Evolutionary conservation across 192 early-diverging fungal genomes (phyloP), one percentile per base, ranked within the genome.

Genomic region (Mortierella alpina): DNA sequence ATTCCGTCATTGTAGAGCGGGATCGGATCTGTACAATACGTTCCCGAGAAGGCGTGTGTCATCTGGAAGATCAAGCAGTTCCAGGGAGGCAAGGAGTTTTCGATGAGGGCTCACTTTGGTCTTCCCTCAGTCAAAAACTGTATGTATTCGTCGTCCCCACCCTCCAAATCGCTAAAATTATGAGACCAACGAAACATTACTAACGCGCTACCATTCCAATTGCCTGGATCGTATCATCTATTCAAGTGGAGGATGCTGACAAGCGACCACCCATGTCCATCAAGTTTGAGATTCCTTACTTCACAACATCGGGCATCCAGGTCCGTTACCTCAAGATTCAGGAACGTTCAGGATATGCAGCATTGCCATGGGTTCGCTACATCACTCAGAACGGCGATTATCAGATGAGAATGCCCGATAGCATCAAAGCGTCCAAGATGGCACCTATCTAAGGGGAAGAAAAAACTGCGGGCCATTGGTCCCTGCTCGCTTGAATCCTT

Each of bases 21-120:
- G 18, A 92, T 96, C 70, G 98, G 98, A 0, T 91, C 91, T 10
- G 97, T 95, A 52, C 85, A 89, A 69, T 99, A 99, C 70, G 92
- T 90, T n/a, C 98, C 97, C 10, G 98, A 99, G 75, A 93, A 92
- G 74, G 92, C 93, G 49, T 93, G 95, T 47, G 88, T 98, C 60
- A 93, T 99, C 14, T 99, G 98, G 98, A 98, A 96, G 83, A 96
- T 99, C 70, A 97, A 97, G 85, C 94, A 96, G 75, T 98, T 99
- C 88, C 96, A 95, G 65, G 98, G 98, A 51, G 96, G 96, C 63
- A 98, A 98, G 84, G 98, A 99, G 73, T 97, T 95, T 63, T 86
- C 96, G 63, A 92, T 98, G 87, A 88, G 93, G 44, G 92, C 94
- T 31, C 92, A 95, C 72, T 96, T 94, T 87, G 92, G 94, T 6